Conservation (phyloP, 2,329 filamentous ascomycete species). For the Arachnomyces sp. region DNA sequence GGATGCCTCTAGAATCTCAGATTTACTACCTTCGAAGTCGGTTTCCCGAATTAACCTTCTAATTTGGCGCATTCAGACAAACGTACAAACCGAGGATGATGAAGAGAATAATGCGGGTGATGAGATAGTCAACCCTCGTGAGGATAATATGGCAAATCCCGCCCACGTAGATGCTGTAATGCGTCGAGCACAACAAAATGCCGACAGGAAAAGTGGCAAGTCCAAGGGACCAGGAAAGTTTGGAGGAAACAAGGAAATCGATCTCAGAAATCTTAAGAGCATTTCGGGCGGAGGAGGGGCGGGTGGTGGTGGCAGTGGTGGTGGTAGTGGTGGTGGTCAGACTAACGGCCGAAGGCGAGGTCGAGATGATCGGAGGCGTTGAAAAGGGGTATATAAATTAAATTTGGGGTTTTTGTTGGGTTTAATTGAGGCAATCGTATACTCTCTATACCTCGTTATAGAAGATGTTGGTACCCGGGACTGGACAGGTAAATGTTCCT, state of each 20-base stretch:
- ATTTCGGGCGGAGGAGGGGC: slow-evolving; percentile 2
- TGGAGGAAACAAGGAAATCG: background rate
- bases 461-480: no score
- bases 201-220: background rate
- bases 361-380: no score
- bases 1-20: no score
- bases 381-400: no score
- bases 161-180: background rate
- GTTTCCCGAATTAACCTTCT: background rate
- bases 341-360: no score
- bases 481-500: no score
- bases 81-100: slow-evolving; percentile 7
- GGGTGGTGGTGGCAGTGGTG: no score
- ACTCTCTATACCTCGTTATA: no score
- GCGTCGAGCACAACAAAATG: background rate
- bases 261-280: slow-evolving; percentile 5
- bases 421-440: no score
- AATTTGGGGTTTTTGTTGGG: no score
- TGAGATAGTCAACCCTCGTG: slow-evolving; percentile 7
- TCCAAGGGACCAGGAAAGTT: background rate
- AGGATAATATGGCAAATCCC: no score
- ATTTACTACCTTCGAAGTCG: background rate
- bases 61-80: slow-evolving; percentile 9
- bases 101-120: slow-evolving; percentile 12
- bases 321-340: no score